phyloP scores from a whole-genome alignment of 768 basidiomycete genomes.

The Auricularia heimuer region DNA sequence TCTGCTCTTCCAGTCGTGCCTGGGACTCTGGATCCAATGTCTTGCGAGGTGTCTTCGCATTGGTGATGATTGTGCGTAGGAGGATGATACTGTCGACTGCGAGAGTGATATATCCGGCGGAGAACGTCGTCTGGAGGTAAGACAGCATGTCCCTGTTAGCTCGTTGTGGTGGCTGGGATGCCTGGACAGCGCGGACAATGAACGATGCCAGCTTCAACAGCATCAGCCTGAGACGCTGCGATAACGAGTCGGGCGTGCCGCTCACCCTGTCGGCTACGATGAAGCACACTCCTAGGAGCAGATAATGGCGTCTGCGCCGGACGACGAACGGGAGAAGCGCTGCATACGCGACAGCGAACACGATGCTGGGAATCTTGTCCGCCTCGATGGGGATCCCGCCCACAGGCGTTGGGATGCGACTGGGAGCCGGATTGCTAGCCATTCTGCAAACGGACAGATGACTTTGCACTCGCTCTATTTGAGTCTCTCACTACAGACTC shows the following conservation, averaged over 20 bases:
- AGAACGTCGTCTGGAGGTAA: not conserved
- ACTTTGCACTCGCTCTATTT: too few relatives aligned
- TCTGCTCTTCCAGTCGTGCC: not conserved
- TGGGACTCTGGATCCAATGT: not conserved
- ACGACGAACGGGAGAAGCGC: not conserved
- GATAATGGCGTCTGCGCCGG: not conserved
- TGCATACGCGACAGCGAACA: not conserved
- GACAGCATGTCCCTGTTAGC: not conserved
- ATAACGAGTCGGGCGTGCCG: not conserved
- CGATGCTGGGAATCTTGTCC: not conserved
- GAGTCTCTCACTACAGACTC: too few relatives aligned
- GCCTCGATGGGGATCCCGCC: not conserved
- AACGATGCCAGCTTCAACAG: not conserved
- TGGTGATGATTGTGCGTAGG: not conserved
- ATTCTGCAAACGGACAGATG: too few relatives aligned
- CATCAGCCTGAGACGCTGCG: not conserved
- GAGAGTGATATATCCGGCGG: not conserved
- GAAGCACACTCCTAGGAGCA: not conserved
- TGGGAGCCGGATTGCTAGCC: too few relatives aligned
- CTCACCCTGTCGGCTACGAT: not conserved
- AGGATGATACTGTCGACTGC: not conserved
- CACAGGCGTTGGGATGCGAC: not conserved
- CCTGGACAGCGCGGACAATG: not conserved
- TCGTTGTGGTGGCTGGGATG: not conserved
- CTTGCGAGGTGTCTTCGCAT: not conserved